Base-by-base conservation (phyloP, 192 early-diverging fungal species). In the Chytriomyces sp. region DNA sequence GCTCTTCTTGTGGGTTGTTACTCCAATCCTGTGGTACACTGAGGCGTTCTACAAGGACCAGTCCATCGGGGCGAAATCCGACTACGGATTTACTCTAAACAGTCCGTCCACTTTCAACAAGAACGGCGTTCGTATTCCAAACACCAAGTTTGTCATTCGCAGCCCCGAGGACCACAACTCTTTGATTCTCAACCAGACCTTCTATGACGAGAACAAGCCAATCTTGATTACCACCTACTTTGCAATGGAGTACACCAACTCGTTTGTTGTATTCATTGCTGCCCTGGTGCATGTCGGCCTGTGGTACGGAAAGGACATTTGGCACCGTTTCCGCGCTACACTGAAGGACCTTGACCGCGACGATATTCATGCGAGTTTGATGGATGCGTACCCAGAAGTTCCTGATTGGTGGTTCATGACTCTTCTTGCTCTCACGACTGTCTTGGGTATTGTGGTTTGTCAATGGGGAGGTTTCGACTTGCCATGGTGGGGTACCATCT, bases 231-330 rank as follows among this genome's bases (percentile, higher is more conserved):
- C 67, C 13, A 74, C 75, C 10, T 67, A 45, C 35, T 65, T 80
- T 45, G 69, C 81, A 50, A 35, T 81, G 18, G 61, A 43, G n/a
- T 78, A 83, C 45, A 45, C 68, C 28, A 60, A 20, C 8, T 72
- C 62, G 10, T 84, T 84, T 63, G 84, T 88, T 45, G 86, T 82
- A 67, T 61, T 92, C 67, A 83, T 81, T 13, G 80, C 88, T 47
- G 77, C 86, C 2, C 45, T 93, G n/a, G 81, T 82, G 28, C 91
- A 93, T 75, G 86, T 88, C n/a, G 67, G 69, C 10, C 76, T 94
- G 7, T 91, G 84, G 78, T 88, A 91, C 57, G 89, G 91, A 66
- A 43, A 66, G 45, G 62, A 75, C 35, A 75, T 44, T 61, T 69
- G 78, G 64, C 45, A 13, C 35, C 76, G 57, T 57, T 47, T 50